These are phyloP conservation scores for Hyaloscypha variabilis DNA, from an alignment of 495 filamentous ascomycete genomes.

Conservation along the genomic window DNA sequence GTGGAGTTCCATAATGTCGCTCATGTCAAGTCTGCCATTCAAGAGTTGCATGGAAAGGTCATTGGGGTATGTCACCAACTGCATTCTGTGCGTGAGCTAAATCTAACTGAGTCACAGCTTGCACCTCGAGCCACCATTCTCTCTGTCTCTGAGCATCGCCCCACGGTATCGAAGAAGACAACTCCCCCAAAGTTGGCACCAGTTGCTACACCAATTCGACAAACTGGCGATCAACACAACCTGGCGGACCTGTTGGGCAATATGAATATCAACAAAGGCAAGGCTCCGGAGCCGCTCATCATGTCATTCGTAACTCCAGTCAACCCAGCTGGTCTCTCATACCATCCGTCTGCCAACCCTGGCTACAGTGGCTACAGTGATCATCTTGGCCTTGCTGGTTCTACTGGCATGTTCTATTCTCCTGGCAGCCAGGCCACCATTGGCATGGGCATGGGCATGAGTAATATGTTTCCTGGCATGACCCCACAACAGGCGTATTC, in stretches of 20 bases:
- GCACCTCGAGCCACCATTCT: background rate
- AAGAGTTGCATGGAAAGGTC: background rate
- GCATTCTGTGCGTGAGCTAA: background rate
- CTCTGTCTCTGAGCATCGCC: background rate
- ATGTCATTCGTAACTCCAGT: background rate
- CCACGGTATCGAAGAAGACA: background rate
- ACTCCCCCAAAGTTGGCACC: background rate
- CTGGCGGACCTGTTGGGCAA: background rate
- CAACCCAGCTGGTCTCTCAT: background rate
- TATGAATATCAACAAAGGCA: background rate
- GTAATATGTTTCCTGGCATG: too few species aligned
- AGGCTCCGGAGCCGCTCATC: background rate
- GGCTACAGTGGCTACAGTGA: background rate
- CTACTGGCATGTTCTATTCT: background rate
- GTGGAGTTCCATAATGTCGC: constrained; percentile 60
- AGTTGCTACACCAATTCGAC: constrained; percentile 1
- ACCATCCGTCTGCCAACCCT: background rate
- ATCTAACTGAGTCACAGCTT: background rate
- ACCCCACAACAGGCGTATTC: too few species aligned
- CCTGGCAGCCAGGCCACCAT: background rate
- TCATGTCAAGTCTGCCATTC: constrained; percentile 25
- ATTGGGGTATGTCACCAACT: background rate
- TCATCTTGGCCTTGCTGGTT: background rate
- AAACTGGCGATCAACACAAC: background rate
- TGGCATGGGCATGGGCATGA: too few species aligned